Conservation (phyloP, 805 yeast genomes). For the Hanseniaspora meyeri region DNA sequence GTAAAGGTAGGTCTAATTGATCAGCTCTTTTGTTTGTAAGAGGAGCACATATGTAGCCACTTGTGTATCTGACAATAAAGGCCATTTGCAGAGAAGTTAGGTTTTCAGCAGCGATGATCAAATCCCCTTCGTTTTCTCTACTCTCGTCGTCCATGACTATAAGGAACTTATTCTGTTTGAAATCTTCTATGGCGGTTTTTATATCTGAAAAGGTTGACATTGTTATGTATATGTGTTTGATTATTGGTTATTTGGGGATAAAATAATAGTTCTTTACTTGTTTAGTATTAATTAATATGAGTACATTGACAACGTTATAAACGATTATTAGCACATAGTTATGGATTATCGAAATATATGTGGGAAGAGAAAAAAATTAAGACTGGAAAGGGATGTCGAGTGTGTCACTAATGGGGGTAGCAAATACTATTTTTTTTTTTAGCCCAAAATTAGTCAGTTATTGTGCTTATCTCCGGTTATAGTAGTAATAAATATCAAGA, state of each 20-base stretch:
- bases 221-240: neutral
- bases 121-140: conserved; percentile 95
- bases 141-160: conserved; percentile 95
- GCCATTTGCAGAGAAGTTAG: conserved; percentile 84
- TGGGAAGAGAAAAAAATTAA: too few relatives aligned
- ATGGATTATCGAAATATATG: too few relatives aligned
- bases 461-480: too few relatives aligned
- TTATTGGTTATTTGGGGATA: too few relatives aligned
- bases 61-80: conserved; percentile 70
- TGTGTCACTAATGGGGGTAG: too few relatives aligned
- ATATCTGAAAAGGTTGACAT: conserved; percentile 19
- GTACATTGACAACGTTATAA: neutral
- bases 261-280: neutral
- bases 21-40: conserved; percentile 68
- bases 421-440: too few relatives aligned
- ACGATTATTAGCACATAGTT: conserved; percentile 15
- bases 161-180: conserved; percentile 42
- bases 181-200: conserved; percentile 24
- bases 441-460: too few relatives aligned
- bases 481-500: too few relatives aligned
- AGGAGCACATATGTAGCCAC: conserved; percentile 93
- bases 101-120: conserved; percentile 80
- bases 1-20: conserved; percentile 60
- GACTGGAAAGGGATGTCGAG: too few relatives aligned
- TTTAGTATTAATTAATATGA: neutral